phyloP scores from a whole-genome alignment of 2,329 filamentous ascomycete genomes.

The Aspergillus fructus region DNA sequence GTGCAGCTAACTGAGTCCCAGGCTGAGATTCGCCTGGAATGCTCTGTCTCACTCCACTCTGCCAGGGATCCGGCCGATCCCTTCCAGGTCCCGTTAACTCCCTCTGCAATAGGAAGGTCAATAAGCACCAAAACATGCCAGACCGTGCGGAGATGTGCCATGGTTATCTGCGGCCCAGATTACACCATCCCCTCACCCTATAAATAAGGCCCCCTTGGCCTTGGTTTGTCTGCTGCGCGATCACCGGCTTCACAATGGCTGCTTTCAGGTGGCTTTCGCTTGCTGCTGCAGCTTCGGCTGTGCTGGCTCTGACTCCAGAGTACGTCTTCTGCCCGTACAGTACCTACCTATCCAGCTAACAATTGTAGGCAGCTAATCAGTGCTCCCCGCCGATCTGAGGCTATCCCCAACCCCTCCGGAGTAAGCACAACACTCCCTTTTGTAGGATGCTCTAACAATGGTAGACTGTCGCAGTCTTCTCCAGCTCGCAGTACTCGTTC shows the following conservation, averaged over 20 bases:
- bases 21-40: neutral
- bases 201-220: neutral
- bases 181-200: neutral
- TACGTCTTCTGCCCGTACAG: conserved; percentile 14
- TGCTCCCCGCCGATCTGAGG: conserved; percentile 38
- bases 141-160: neutral
- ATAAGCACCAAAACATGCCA: neutral
- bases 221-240: neutral
- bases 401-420: conserved; percentile 40
- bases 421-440: conserved; percentile 21
- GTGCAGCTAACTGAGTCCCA: neutral
- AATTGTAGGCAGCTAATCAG: conserved; percentile 33
- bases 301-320: conserved; percentile 30
- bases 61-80: neutral
- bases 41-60: neutral
- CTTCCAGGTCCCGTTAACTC: neutral
- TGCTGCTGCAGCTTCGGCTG: conserved; percentile 23
- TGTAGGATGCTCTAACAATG: neutral
- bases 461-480: conserved; percentile 47
- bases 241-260: conserved; percentile 20
- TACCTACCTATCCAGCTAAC: neutral
- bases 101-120: neutral
- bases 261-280: conserved; percentile 25
- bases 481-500: conserved; percentile 77
- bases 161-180: neutral